These are phyloP conservation scores for Hymenochaete sp. DNA, from an alignment of 1,284 basidiomycete species.

Conservation along the genomic window DNA sequence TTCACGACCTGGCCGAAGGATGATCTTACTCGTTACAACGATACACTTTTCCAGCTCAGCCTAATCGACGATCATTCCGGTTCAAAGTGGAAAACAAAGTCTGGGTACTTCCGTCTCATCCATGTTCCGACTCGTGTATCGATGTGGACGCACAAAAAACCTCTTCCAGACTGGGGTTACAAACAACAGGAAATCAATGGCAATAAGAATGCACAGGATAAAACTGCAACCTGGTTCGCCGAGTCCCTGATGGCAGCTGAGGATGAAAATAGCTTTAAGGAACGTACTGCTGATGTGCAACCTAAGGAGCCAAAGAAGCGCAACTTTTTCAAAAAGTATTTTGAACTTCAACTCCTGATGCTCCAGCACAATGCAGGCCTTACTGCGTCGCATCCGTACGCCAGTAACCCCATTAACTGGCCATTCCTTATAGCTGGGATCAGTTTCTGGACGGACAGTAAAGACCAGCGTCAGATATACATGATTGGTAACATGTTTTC, in stretches of 20 bases:
- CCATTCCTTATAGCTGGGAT: conserved; percentile 94
- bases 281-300: conserved; percentile 42
- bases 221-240: conserved; percentile 81
- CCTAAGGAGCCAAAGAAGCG: conserved; percentile 70
- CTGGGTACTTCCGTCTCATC: conserved; percentile 81
- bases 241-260: conserved; percentile 74
- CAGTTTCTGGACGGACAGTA: conserved; percentile 93
- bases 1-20: conserved; percentile 85
- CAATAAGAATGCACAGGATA: conserved; percentile 86
- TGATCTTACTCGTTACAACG: conserved; percentile 67
- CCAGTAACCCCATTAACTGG: conserved; percentile 93
- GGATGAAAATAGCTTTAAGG: conserved; percentile 47
- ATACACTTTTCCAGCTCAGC: conserved; percentile 77
- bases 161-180: conserved; percentile 93
- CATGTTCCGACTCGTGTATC: conserved; percentile 88
- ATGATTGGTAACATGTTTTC: conserved; percentile 90
- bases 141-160: conserved; percentile 85
- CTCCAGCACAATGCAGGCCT: conserved; percentile 96
- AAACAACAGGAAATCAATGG: conserved; percentile 98
- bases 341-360: conserved; percentile 92
- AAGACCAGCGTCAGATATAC: conserved; percentile 87
- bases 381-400: conserved; percentile 93
- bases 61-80: conserved; percentile 69
- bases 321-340: conserved; percentile 93
- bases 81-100: conserved; percentile 84